Base-by-base conservation (phyloP, 108 stramenopile species). In the Nannochloropsis salina region DNA sequence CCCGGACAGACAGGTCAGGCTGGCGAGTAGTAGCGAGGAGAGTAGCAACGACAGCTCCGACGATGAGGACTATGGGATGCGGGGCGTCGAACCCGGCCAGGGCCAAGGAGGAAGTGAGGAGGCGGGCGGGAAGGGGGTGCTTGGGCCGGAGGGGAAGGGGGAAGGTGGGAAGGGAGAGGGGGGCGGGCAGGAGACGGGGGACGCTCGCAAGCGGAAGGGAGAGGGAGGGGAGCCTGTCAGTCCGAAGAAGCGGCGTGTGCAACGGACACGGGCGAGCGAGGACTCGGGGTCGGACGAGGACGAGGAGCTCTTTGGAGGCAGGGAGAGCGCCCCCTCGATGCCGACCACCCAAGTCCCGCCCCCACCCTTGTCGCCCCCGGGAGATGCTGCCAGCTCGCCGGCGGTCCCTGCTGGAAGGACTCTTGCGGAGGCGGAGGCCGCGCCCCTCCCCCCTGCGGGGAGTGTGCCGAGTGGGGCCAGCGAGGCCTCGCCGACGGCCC, bases 61-160 rank as follows among this genome's bases (percentile, higher is more conserved):
- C 61, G 61, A 74, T n/a, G 61, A 74, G 61, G 61, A 15, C n/a
- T 74, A 74, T 74, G 61, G 61, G 61, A n/a, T 74, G n/a, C 61
- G 61, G 6, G 20, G 20, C 61, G 61, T n/a, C 61, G 6, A 74
- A n/a, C 61, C 61, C 20, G n/a, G 61, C 61, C 15, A 74, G 61
- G n/a, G 61, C 20, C 15, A n/a, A 6, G 61, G n/a, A n/a, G 61
- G n/a, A n/a, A 2, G 47, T 12, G 47, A n/a, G 61, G n/a, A 74
- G 61, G 61, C 15, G 6, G 61, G 61, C 20, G 61, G 20, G 15
- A n/a, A n/a, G 20, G 61, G 20, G 20, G 4, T n/a, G 61, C 61
- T n/a, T 4, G n/a, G 15, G 61, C 20, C 15, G 61, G 61, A 74
- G n/a, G 61, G 61, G 20, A n/a, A 74, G 15, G 61, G 61, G 15